Percentiles rank a stretch among this genome's conserved stretches.
Conservation (phyloP, 441 rosid species). For the Dalechampia spathulata region DNA sequence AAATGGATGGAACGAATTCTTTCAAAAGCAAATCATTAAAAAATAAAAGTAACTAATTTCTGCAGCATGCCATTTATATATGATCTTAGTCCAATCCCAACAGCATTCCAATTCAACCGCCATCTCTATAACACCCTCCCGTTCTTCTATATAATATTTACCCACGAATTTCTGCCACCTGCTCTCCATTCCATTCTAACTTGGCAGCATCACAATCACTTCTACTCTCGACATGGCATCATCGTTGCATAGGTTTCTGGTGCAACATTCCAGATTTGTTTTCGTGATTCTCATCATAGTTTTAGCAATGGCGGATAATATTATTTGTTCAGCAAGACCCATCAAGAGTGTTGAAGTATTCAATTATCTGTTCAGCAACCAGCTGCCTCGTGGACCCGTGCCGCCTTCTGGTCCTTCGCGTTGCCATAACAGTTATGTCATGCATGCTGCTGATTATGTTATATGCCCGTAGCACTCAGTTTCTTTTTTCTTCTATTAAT, state of each 20-base stretch:
- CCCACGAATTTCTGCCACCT: background rate
- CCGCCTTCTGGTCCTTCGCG: conserved; percentile 42
- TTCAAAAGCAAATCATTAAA: background rate
- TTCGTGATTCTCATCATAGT: conserved; percentile 3
- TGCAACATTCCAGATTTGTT: background rate
- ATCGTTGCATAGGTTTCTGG: background rate
- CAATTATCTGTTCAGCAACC: conserved; percentile 8
- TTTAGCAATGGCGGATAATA: conserved; percentile 1
- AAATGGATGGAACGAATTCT: too few species aligned
- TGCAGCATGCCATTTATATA: background rate
- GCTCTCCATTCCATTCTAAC: background rate
- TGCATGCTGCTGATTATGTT: conserved; percentile 11
- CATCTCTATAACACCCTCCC: conserved; percentile 14
- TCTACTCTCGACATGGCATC: too few species aligned
- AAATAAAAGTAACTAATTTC: background rate
- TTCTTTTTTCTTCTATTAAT: too few species aligned
- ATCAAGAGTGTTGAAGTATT: background rate
- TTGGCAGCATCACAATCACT: too few species aligned
- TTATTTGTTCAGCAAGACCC: conserved; percentile 2
- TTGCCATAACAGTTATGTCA: conserved; percentile 26
- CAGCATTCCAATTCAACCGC: conserved; percentile 20
- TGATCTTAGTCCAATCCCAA: conserved; percentile 10
- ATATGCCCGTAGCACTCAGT: conserved; percentile 34
- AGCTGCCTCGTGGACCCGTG: conserved; percentile 30
- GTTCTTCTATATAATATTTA: background rate